These are phyloP conservation scores for Debaryomyces psychrophilus DNA, from an alignment of 1,139 yeast genomes.

Conservation along the genomic window DNA sequence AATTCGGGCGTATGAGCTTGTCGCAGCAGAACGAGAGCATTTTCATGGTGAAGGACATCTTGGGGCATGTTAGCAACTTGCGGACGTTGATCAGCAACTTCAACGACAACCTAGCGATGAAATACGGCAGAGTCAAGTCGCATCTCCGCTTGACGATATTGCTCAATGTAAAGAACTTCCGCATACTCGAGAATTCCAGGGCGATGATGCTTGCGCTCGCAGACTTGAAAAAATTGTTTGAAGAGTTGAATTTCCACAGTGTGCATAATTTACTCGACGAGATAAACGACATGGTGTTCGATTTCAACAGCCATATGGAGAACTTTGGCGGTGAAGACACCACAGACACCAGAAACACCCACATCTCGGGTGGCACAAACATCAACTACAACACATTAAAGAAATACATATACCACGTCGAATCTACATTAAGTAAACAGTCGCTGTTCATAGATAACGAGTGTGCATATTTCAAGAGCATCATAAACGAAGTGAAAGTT, in stretches of 20 bases:
- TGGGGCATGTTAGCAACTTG: slow-evolving; percentile 6
- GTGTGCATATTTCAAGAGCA: slow-evolving; percentile 10
- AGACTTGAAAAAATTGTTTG: slow-evolving; percentile 11
- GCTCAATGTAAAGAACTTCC: slow-evolving; percentile 11
- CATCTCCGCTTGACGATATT: slow-evolving; percentile 12
- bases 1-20: slow-evolving; percentile 6
- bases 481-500: slow-evolving; percentile 11
- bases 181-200: slow-evolving; percentile 14
- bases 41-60: slow-evolving; percentile 8
- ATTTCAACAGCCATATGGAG: slow-evolving; percentile 12
- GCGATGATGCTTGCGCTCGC: slow-evolving; percentile 13
- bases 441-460: slow-evolving; percentile 13
- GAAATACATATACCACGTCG: slow-evolving; percentile 9
- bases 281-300: slow-evolving; percentile 14
- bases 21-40: slow-evolving; percentile 9
- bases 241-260: slow-evolving; percentile 9
- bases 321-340: neutral
- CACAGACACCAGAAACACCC: neutral
- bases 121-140: slow-evolving; percentile 9
- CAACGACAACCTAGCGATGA: slow-evolving; percentile 7
- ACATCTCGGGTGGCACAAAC: slow-evolving; percentile 1
- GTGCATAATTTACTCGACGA: slow-evolving; percentile 12
- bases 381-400: slow-evolving; percentile 6
- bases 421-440: slow-evolving; percentile 9
- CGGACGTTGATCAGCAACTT: slow-evolving; percentile 10